Conservation (phyloP, 2,329 filamentous ascomycete genomes). For the Neofusicoccum laricinum region DNA sequence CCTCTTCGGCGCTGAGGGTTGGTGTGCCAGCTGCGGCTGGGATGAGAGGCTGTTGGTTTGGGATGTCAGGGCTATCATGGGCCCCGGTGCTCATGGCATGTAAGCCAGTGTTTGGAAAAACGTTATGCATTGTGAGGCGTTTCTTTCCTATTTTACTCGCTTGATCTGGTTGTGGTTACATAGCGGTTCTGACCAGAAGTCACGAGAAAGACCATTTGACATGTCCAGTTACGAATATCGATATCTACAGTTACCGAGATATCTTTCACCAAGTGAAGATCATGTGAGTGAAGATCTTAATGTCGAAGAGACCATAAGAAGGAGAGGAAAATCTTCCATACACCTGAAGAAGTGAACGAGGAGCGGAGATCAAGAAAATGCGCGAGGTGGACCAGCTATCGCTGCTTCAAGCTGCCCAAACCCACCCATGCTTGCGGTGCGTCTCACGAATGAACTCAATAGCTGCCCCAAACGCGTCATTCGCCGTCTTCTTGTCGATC, state of each 20-base stretch:
- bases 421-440: constrained; percentile 19
- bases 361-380: neutral
- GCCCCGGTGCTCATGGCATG: neutral
- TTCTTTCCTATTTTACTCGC: neutral
- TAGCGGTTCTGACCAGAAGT: neutral
- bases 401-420: neutral
- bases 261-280: neutral
- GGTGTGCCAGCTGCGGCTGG: constrained; percentile 94
- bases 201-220: neutral
- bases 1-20: constrained; percentile 89
- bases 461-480: constrained; percentile 19
- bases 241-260: neutral
- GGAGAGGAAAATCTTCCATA: neutral
- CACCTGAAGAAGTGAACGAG: too few relatives aligned
- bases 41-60: constrained; percentile 88
- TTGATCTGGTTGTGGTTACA: neutral
- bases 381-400: neutral
- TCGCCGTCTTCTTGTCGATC: constrained; percentile 19
- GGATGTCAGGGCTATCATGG: constrained; percentile 74
- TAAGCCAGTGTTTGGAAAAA: neutral
- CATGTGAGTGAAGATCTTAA: neutral
- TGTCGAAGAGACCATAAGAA: too few relatives aligned
- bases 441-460: constrained; percentile 19
- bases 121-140: constrained; percentile 7
- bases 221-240: neutral